phyloP scores from a whole-genome alignment of 2,329 filamentous ascomycete genomes.

The Sordariomycetes sp. region DNA sequence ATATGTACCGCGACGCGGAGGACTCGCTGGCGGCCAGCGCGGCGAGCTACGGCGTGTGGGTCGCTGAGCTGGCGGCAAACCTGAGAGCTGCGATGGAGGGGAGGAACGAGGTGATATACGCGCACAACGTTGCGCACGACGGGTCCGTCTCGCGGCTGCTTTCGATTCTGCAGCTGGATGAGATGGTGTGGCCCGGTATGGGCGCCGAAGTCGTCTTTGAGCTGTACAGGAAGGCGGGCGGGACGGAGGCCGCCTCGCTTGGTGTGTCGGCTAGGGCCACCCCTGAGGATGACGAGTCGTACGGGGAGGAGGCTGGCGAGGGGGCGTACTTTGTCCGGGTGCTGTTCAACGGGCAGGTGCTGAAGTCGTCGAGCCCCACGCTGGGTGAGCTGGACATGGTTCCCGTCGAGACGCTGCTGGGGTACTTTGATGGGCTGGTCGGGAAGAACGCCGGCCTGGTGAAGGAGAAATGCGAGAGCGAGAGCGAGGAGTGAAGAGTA shows the following conservation, averaged over 20 bases:
- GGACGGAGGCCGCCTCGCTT: constrained; percentile 6
- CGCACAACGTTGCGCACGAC: constrained; percentile 75
- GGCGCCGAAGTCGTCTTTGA: constrained; percentile 71
- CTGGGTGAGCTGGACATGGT: constrained; percentile 65
- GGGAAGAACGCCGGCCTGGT: constrained; percentile 39
- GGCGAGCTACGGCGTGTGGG: constrained; percentile 59
- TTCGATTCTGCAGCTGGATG: constrained; percentile 58
- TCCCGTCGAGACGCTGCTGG: constrained; percentile 50
- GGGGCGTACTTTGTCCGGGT: constrained; percentile 48
- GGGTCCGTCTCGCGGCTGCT: constrained; percentile 59
- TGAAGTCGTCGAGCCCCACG: constrained; percentile 57
- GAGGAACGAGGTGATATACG: constrained; percentile 35
- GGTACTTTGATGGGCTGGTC: constrained; percentile 62
- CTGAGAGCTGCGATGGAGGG: constrained; percentile 42
- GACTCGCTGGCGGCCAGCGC: constrained; percentile 51
- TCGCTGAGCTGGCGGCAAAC: constrained; percentile 60
- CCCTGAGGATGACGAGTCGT: constrained; percentile 5
- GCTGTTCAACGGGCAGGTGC: constrained; percentile 57
- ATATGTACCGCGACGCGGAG: constrained; percentile 60
- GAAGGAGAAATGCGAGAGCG: constrained; percentile 11
- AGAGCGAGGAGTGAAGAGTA: neutral
- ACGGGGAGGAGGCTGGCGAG: constrained; percentile 6
- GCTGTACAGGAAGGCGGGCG: constrained; percentile 40
- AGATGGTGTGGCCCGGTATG: constrained; percentile 82
- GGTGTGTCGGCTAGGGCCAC: constrained; percentile 18